phyloP scores from a whole-genome alignment of 164 flowering plant genomes.

The Warburgia ugandensis region DNA sequence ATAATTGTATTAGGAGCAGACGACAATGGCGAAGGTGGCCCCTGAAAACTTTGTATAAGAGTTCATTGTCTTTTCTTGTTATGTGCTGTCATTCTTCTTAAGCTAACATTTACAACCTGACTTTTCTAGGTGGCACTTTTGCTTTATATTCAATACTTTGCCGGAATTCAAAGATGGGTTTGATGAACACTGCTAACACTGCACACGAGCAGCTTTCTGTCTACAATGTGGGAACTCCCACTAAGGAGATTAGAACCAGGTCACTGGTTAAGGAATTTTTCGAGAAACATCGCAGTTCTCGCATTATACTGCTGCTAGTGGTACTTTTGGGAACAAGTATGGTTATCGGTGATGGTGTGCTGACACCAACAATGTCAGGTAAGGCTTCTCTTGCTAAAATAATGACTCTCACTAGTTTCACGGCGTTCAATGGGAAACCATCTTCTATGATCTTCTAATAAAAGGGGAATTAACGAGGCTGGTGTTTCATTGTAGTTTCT shows the following conservation, averaged over 20 bases:
- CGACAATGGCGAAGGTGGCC: slow-evolving; percentile 40
- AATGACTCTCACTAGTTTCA: neutral
- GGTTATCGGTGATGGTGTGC: slow-evolving; percentile 56
- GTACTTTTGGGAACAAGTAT: slow-evolving; percentile 53
- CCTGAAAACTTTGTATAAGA: no score
- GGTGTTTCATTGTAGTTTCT: no score
- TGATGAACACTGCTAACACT: slow-evolving; percentile 20
- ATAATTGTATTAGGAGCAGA: slow-evolving; percentile 34
- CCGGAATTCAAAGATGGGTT: slow-evolving; percentile 33
- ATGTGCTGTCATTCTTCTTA: no score
- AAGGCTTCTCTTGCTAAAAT: neutral
- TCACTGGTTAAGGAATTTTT: slow-evolving; percentile 30
- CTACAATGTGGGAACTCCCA: slow-evolving; percentile 8
- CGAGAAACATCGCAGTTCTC: slow-evolving; percentile 33
- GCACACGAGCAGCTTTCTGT: slow-evolving; percentile 22
- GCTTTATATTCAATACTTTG: slow-evolving; percentile 58
- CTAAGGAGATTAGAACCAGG: slow-evolving; percentile 27
- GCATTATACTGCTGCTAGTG: slow-evolving; percentile 30
- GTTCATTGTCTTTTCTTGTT: no score
- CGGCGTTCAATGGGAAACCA: no score
- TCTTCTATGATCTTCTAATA: no score
- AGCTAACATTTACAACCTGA: no score
- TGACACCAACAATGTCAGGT: slow-evolving; percentile 62
- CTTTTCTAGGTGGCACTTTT: slow-evolving; percentile 58
- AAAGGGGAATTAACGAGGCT: no score